Conservation (phyloP, 768 basidiomycete species). For the Lenzites betulinus region DNA sequence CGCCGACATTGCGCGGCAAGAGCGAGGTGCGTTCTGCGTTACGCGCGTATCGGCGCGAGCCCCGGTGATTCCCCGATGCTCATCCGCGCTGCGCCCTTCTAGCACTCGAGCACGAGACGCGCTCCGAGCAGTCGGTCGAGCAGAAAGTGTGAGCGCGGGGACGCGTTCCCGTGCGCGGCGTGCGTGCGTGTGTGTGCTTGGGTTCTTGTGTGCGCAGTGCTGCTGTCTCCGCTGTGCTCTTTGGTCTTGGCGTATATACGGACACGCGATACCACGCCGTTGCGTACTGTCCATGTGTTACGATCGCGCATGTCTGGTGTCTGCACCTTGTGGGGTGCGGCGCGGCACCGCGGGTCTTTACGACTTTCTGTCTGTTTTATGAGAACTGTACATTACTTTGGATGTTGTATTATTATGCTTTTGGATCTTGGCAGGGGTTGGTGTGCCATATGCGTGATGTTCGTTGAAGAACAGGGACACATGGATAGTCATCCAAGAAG, state of each 20-base stretch:
- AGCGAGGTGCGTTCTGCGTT: constrained; percentile 34
- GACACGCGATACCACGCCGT: constrained; percentile 1
- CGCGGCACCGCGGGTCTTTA: neutral
- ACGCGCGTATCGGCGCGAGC: neutral
- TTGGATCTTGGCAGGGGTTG: neutral
- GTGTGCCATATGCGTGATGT: too few species aligned
- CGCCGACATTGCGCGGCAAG: constrained; percentile 50
- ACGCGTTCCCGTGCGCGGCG: neutral
- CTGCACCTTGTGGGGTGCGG: neutral
- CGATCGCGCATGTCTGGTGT: neutral
- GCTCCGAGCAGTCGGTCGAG: constrained; percentile 23
- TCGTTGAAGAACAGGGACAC: too few species aligned
- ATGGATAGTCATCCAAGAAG: too few species aligned
- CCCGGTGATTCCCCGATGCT: constrained; percentile 6
- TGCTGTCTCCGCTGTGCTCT: neutral
- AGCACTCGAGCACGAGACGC: constrained; percentile 27
- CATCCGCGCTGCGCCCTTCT: neutral
- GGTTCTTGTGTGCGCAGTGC: neutral
- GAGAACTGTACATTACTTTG: neutral
- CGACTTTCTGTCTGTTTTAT: neutral
- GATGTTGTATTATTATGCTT: constrained; percentile 12
- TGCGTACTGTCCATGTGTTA: constrained; percentile 1
- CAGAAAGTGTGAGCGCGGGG: constrained; percentile 24
- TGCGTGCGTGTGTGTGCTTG: neutral
- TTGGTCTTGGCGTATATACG: neutral